Percentiles rank a stretch among this genome's conserved stretches.
phyloP scores from a whole-genome alignment of 257 asterid species.

The Handroanthus guayacan region DNA sequence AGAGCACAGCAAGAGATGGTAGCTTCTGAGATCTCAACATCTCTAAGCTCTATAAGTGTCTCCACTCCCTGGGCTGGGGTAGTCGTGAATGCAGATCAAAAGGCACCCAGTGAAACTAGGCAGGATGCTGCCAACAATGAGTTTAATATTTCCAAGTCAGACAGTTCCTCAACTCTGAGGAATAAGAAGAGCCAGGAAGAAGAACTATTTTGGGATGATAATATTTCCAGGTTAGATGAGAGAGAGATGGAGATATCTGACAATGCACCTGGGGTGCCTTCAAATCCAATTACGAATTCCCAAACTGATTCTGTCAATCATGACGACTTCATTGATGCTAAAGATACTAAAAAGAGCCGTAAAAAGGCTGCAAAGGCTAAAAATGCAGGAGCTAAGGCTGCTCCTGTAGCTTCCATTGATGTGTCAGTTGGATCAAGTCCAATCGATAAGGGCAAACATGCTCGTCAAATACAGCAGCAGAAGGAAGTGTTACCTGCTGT shows the following conservation, averaged over 20 bases:
- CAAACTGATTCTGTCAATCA: slow-evolving; percentile 51
- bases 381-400: slow-evolving; percentile 65
- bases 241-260: slow-evolving; percentile 55
- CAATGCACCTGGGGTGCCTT: slow-evolving; percentile 36
- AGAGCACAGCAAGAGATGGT: slow-evolving; percentile 68
- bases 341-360: slow-evolving; percentile 90
- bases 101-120: slow-evolving; percentile 48
- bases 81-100: slow-evolving; percentile 60
- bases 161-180: slow-evolving; percentile 48
- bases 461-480: slow-evolving; percentile 68
- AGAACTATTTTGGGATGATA: slow-evolving; percentile 67
- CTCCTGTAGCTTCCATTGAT: slow-evolving; percentile 53
- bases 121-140: slow-evolving; percentile 49
- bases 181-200: slow-evolving; percentile 64
- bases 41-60: slow-evolving; percentile 57
- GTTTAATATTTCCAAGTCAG: slow-evolving; percentile 48
- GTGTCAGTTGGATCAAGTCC: slow-evolving; percentile 64
- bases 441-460: slow-evolving; percentile 62
- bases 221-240: slow-evolving; percentile 49
- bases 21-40: slow-evolving; percentile 58
- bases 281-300: slow-evolving; percentile 43
- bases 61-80: slow-evolving; percentile 79
- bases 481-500: slow-evolving; percentile 73
- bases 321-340: slow-evolving; percentile 85
- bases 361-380: slow-evolving; percentile 86